Percentiles rank a stretch among this genome's conserved stretches.
Conservation (phyloP, 2,329 filamentous ascomycete species). For the Cladophialophora yegresii region DNA sequence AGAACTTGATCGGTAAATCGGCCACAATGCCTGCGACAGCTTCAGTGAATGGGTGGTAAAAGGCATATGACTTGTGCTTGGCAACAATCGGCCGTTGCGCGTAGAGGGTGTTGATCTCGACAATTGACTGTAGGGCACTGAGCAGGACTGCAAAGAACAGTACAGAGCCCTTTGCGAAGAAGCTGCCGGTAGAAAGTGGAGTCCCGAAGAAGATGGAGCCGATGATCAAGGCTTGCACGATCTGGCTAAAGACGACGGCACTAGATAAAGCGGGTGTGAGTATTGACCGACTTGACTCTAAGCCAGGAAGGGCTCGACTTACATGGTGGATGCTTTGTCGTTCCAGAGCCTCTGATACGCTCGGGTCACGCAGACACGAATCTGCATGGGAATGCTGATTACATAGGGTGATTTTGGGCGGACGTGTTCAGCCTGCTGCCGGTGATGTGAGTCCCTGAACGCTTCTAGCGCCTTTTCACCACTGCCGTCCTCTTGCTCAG, state of each 20-base stretch:
- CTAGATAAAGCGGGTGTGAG: constrained; percentile 12
- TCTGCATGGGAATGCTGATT: constrained; percentile 56
- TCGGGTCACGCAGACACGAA: constrained; percentile 58
- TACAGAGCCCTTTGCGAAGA: constrained; percentile 66
- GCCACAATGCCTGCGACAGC: constrained; percentile 50
- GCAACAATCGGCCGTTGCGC: constrained; percentile 60
- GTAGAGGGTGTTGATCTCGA: constrained; percentile 67
- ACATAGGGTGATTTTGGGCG: constrained; percentile 62
- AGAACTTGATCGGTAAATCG: constrained; percentile 58
- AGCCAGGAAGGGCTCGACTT: constrained; percentile 55
- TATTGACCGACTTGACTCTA: constrained; percentile 36
- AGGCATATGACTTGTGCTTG: constrained; percentile 62
- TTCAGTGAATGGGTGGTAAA: constrained; percentile 57
- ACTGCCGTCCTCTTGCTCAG: constrained; percentile 55
- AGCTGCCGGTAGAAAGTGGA: constrained; percentile 57
- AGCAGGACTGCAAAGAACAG: constrained; percentile 66
- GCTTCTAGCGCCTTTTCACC: constrained; percentile 59
- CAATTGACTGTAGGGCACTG: constrained; percentile 64
- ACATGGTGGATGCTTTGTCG: constrained; percentile 56
- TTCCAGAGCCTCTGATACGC: constrained; percentile 69
- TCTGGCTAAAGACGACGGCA: constrained; percentile 64
- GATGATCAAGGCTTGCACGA: constrained; percentile 61
- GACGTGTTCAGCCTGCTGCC: constrained; percentile 51
- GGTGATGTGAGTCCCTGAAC: constrained; percentile 53
- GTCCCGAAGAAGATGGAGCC: constrained; percentile 70